Evolutionary conservation across 331 rosid species (phyloP).

Genomic region (Acacia concinna): DNA sequence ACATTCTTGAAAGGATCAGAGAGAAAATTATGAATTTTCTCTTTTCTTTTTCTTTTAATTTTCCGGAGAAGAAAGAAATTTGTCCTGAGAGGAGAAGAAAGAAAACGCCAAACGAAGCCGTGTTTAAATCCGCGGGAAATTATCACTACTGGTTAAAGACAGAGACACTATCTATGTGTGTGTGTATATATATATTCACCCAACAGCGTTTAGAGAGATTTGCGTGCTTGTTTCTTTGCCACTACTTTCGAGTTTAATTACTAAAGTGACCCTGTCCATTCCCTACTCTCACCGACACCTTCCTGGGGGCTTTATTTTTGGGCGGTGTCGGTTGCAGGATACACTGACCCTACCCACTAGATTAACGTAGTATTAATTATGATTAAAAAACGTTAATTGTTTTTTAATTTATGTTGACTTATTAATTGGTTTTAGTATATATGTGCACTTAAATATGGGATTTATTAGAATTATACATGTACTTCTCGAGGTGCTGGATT

Average conservation of each 20-base stretch:
- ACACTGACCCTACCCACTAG: neutral
- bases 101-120: slow-evolving; percentile 44
- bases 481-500: neutral
- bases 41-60: neutral
- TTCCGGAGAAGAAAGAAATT: neutral
- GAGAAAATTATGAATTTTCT: neutral
- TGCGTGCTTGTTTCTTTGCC: neutral
- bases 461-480: neutral
- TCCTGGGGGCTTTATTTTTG: neutral
- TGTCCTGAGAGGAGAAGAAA: neutral
- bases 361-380: neutral
- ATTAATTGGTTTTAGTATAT: neutral
- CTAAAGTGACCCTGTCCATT: neutral
- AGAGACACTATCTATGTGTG: too few species aligned
- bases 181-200: too few species aligned
- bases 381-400: neutral
- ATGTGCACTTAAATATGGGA: neutral
- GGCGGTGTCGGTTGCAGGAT: neutral
- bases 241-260: neutral
- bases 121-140: slow-evolving; percentile 66
- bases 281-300: slow-evolving; percentile 24
- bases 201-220: neutral
- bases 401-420: neutral
- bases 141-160: neutral
- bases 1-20: neutral